Base-by-base conservation (phyloP, 352 stramenopile species). In the Globisporangium middletonii region DNA sequence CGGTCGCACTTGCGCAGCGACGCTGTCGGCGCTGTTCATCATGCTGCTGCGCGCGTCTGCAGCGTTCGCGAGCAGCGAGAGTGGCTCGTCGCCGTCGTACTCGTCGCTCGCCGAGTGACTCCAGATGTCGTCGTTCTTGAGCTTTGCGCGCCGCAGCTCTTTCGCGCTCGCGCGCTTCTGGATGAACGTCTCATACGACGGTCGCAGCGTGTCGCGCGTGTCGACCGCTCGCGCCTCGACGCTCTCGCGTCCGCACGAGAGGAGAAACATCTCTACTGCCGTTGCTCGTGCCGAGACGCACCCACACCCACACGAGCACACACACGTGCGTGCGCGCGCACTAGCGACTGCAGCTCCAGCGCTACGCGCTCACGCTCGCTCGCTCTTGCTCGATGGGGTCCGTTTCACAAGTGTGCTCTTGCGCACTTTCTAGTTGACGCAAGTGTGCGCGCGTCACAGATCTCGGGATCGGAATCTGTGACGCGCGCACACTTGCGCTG, bases 21-120 rank as follows among this genome's bases (percentile, higher is more conserved):
- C 69, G 44, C 67, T 66, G 50, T 78, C 66, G 67, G 75, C 71
- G 28, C 63, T 64, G 53, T 68, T 73, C 43, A 73, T 62, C 2
- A 60, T 45, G 2, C 18, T 45, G 13, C 33, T 27, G 18, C 41
- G 30, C 8, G 16, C 18, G n/a, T 54, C 33, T 41, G 15, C 27
- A 19, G 30, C 18, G 8, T 28, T 26, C 7, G 4, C 6, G 26
- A 16, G 26, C 16, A 18, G 15, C 8, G 38, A 37, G 15, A 45
- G 16, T 9, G 41, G 27, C 7, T 53, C 52, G 47, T 64, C 59
- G n/a, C 23, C 23, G 23, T 64, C 59, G 37, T 60, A 47, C 26
- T 49, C 47, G n/a, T 54, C 59, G 53, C 59, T 65, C 15, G 52
- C 59, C 37, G 59, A 65, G 27, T 60, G 59, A 37, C 37, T 59